Evolutionary conservation across 306 rosid genomes (phyloP).

Genomic region (Vigna reflexopilosa): DNA sequence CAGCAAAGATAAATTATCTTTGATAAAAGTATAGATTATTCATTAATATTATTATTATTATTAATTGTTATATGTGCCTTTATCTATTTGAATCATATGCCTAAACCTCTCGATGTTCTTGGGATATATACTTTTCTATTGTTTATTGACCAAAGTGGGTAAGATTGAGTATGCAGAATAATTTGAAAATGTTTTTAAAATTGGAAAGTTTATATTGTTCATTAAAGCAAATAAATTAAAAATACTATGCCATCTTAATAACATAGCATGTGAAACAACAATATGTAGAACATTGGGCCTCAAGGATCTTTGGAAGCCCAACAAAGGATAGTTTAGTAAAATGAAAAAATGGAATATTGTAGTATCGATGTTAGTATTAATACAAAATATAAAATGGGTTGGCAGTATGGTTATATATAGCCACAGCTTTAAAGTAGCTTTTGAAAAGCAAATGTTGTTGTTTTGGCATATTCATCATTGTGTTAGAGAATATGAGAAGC

Average conservation of each 20-base stretch:
- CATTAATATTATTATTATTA: background rate
- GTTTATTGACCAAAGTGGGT: background rate
- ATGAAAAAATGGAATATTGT: background rate
- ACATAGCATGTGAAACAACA: background rate
- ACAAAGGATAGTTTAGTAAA: background rate
- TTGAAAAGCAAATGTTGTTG: slow-evolving; percentile 18
- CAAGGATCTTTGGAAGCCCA: background rate
- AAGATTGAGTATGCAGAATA: background rate
- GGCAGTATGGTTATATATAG: background rate
- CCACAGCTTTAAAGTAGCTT: background rate
- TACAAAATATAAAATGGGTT: background rate
- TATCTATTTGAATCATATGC: background rate
- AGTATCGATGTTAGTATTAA: background rate
- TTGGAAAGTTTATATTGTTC: background rate
- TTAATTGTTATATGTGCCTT: background rate
- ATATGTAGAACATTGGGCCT: background rate
- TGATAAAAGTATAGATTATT: too few species aligned
- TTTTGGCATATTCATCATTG: slow-evolving; percentile 40
- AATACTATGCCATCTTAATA: background rate
- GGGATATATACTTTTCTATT: background rate
- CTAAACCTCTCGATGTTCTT: too few species aligned
- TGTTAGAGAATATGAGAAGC: slow-evolving; percentile 35
- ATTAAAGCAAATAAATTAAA: background rate
- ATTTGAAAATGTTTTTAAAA: too few species aligned
- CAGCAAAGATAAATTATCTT: too few species aligned